phyloP scores from a whole-genome alignment of 164 flowering plant genomes.

The Stephania japonica region DNA sequence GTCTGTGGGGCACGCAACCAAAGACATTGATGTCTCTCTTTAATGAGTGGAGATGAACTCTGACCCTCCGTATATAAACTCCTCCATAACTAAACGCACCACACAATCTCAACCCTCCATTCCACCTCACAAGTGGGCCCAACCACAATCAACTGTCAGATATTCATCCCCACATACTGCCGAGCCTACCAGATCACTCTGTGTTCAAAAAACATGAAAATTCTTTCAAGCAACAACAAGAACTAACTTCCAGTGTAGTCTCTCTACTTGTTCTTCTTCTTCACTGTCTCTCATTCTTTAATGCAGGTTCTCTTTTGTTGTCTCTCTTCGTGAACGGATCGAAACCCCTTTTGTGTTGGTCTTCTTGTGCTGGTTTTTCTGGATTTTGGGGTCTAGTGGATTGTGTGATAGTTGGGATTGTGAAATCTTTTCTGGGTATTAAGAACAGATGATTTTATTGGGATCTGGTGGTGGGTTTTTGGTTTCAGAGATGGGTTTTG shows the following conservation, averaged over 20 bases:
- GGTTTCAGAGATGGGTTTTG: background rate
- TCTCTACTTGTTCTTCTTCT: background rate
- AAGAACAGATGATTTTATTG: background rate
- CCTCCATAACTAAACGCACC: background rate
- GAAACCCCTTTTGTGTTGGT: constrained; percentile 27
- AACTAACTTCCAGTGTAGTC: constrained; percentile 9
- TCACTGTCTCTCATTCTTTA: constrained; percentile 11
- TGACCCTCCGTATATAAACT: background rate
- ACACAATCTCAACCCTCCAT: background rate
- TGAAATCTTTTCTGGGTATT: background rate
- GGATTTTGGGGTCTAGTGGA: background rate
- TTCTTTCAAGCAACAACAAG: constrained; percentile 17
- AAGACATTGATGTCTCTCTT: background rate
- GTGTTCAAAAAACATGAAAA: background rate
- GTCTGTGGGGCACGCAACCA: background rate
- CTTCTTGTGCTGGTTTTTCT: background rate
- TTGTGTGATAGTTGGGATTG: background rate
- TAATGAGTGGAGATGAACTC: constrained; percentile 4
- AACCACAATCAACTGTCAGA: background rate
- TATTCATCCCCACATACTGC: background rate
- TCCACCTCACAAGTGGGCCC: background rate
- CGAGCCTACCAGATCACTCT: background rate
- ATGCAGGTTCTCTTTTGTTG: constrained; percentile 34
- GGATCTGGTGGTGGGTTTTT: constrained; percentile 15
- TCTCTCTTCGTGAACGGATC: constrained; percentile 6